phyloP scores from a whole-genome alignment of 1,139 yeast species.

The Suhomyces maxii region DNA sequence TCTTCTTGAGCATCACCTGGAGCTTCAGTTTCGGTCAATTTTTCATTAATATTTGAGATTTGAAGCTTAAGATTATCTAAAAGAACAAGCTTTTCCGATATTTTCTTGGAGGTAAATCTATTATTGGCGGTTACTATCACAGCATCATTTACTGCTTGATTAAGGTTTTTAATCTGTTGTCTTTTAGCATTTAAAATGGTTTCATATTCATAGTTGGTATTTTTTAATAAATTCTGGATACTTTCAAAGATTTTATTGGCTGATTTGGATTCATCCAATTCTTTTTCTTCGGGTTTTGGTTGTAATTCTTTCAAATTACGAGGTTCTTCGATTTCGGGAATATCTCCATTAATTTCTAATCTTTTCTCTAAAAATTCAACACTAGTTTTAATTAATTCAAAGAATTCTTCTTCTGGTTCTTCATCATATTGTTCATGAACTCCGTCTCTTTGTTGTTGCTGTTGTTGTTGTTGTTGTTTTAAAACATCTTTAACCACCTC shows the following conservation, averaged over 20 bases:
- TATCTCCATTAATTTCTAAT: conserved; percentile 23
- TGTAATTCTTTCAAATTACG: conserved; percentile 14
- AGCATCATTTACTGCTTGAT: conserved; percentile 42
- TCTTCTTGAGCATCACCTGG: conserved; percentile 18
- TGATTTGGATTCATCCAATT: conserved; percentile 14
- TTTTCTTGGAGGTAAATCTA: conserved; percentile 38
- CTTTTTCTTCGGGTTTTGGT: conserved; percentile 10
- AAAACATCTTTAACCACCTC: conserved; percentile 53
- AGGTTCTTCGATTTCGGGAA: conserved; percentile 23
- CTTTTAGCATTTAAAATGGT: conserved; percentile 37
- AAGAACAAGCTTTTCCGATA: conserved; percentile 37
- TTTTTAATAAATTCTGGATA: conserved; percentile 41
- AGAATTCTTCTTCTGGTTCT: conserved; percentile 20
- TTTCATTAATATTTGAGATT: conserved; percentile 44
- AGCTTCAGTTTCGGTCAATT: conserved; percentile 28
- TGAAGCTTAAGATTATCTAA: conserved; percentile 47
- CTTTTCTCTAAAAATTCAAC: conserved; percentile 35
- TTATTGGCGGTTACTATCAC: conserved; percentile 49
- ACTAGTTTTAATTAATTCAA: conserved; percentile 38
- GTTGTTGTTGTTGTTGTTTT: conserved; percentile 12
- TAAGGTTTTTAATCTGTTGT: conserved; percentile 37
- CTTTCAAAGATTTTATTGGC: conserved; percentile 41
- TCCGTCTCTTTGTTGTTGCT: conserved; percentile 1
- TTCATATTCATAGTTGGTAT: conserved; percentile 45
- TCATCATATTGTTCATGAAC: conserved; percentile 13